These are phyloP conservation scores for Hypoxylon perforatum DNA, from an alignment of 495 filamentous ascomycete species.

Conservation along the genomic window DNA sequence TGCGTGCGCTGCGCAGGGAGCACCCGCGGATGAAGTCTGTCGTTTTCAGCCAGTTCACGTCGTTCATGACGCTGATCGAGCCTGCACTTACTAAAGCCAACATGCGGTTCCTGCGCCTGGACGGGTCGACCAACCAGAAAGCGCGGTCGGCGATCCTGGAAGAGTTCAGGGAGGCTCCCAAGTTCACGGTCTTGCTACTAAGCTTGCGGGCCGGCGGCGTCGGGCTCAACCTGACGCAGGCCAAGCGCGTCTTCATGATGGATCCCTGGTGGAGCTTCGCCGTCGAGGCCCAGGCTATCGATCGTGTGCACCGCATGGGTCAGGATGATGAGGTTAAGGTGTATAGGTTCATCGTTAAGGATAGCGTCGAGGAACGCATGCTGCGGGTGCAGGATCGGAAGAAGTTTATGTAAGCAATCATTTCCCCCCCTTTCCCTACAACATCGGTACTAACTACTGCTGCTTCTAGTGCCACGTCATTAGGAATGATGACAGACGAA, in stretches of 20 bases:
- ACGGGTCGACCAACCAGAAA: slow-evolving; percentile 91
- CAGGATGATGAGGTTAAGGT: slow-evolving; percentile 89
- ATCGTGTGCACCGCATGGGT: slow-evolving; percentile 98
- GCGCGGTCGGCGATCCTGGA: slow-evolving; percentile 77
- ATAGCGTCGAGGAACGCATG: slow-evolving; percentile 96
- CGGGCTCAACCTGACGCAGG: slow-evolving; percentile 89
- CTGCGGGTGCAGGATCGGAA: slow-evolving; percentile 93
- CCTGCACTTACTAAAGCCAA: slow-evolving; percentile 75
- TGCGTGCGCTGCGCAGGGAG: slow-evolving; percentile 70
- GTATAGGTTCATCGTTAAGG: slow-evolving; percentile 84
- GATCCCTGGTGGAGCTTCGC: slow-evolving; percentile 99
- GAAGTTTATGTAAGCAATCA: slow-evolving; percentile 82
- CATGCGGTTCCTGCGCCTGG: slow-evolving; percentile 85
- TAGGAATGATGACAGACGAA: slow-evolving; percentile 94
- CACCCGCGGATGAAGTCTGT: slow-evolving; percentile 83
- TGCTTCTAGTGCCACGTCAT: slow-evolving; percentile 78
- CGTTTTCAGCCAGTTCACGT: slow-evolving; percentile 96
- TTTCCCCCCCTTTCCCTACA: slow-evolving; percentile 12
- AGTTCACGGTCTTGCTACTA: slow-evolving; percentile 75
- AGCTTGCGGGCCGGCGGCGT: slow-evolving; percentile 93
- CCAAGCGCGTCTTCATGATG: slow-evolving; percentile 95
- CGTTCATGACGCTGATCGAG: slow-evolving; percentile 90
- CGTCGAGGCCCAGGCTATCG: slow-evolving; percentile 96
- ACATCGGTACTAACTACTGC: slow-evolving; percentile 13
- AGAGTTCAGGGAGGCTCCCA: slow-evolving; percentile 69